phyloP scores from a whole-genome alignment of 139 green algal species.

The Marvania coccoides region DNA sequence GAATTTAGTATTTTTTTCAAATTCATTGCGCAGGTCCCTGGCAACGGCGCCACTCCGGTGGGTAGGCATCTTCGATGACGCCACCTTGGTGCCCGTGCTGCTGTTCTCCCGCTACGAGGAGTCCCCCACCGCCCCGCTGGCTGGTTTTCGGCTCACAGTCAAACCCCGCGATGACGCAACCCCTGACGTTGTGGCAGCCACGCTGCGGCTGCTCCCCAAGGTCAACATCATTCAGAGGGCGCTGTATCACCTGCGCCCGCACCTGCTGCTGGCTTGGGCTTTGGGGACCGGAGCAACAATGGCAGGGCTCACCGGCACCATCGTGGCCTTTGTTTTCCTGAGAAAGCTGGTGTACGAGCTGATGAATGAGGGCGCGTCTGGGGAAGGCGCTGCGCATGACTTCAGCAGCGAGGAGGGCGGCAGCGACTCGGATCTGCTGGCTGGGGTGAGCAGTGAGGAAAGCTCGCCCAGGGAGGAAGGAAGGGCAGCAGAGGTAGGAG shows the following conservation, averaged over 20 bases:
- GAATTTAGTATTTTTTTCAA: neutral
- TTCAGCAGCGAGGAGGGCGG: neutral
- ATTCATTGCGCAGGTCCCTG: neutral
- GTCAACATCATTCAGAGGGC: slow-evolving; percentile 12
- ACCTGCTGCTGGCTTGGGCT: slow-evolving; percentile 3
- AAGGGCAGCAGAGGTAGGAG: too few relatives aligned
- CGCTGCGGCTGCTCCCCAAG: slow-evolving; percentile 15
- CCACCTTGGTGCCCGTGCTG: slow-evolving; percentile 8
- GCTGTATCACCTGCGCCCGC: slow-evolving; percentile 21
- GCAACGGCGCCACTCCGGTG: slow-evolving; percentile 1
- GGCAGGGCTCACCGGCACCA: neutral
- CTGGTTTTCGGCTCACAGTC: slow-evolving; percentile 9
- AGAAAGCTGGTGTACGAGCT: slow-evolving; percentile 1
- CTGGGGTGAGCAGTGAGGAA: too few relatives aligned
- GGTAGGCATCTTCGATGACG: slow-evolving; percentile 1
- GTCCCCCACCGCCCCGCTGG: slow-evolving; percentile 15
- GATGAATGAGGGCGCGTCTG: neutral
- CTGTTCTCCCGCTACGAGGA: slow-evolving; percentile 31
- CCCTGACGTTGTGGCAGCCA: slow-evolving; percentile 20
- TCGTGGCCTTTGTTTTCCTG: neutral
- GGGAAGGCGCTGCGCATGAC: neutral
- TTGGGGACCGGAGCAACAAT: neutral
- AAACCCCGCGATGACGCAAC: slow-evolving; percentile 8
- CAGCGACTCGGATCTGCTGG: neutral
- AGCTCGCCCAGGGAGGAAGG: too few relatives aligned